Conservation (phyloP, 2,329 filamentous ascomycete species). For the Colletotrichum sp. region DNA sequence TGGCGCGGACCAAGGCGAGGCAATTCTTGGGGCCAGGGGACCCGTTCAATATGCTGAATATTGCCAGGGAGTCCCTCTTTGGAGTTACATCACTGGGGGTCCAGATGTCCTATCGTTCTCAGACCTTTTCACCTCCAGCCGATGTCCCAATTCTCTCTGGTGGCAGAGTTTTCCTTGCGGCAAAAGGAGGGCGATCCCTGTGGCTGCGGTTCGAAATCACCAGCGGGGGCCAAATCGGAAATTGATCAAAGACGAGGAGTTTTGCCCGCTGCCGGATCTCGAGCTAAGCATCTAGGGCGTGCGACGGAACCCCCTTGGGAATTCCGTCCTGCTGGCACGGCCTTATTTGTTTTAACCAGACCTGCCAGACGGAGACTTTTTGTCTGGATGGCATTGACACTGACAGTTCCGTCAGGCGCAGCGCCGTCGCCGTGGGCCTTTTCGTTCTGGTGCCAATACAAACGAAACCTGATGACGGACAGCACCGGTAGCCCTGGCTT, state of each 20-base stretch:
- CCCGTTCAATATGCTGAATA: background rate
- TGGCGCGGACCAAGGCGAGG: background rate
- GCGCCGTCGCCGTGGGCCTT: background rate
- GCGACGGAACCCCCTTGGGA: background rate
- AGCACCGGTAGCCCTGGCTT: background rate
- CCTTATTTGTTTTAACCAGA: background rate
- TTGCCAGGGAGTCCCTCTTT: background rate
- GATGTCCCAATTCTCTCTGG: background rate
- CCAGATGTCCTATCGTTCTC: background rate
- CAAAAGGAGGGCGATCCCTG: background rate
- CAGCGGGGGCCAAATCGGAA: slow-evolving; percentile 11
- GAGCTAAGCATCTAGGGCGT: background rate
- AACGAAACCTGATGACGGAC: background rate
- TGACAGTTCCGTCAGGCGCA: background rate
- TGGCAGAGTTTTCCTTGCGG: background rate
- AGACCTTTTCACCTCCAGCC: background rate
- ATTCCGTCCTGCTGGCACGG: background rate
- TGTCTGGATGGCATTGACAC: background rate
- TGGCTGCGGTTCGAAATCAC: background rate
- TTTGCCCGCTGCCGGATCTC: background rate
- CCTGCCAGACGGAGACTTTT: background rate
- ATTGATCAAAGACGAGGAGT: background rate
- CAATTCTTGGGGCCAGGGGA: background rate
- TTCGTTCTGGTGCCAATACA: background rate
- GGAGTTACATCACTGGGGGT: background rate